A percentile compares a stretch with the other conserved stretches of the same genome.
Conservation (phyloP, 176 grass and related monocot genomes). For the Canna indica region DNA sequence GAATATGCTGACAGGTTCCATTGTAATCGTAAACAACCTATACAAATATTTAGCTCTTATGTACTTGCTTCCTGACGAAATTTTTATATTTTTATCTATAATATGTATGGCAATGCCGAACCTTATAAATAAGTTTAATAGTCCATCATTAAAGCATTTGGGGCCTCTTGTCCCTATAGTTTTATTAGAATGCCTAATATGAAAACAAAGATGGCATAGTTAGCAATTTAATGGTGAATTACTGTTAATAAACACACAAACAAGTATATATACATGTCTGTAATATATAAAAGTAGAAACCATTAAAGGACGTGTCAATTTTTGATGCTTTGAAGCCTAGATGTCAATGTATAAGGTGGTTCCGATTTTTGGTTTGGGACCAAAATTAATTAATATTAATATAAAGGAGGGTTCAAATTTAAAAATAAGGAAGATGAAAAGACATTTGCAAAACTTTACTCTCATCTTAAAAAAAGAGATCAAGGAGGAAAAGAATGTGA, state of each 20-base stretch:
- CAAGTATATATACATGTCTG: not conserved
- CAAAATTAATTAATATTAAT: no score
- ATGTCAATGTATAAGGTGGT: no score
- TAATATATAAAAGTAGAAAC: no score
- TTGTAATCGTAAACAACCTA: not conserved
- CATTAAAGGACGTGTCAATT: no score
- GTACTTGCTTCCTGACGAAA: not conserved
- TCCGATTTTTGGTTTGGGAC: no score
- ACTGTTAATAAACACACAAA: not conserved
- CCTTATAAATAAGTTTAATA: not conserved
- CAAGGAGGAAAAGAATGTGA: no score
- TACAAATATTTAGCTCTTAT: not conserved
- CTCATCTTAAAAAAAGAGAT: no score
- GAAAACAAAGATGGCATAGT: not conserved
- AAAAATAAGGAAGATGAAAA: no score
- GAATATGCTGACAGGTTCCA: not conserved
- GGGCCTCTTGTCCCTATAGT: not conserved
- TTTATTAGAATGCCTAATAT: not conserved
- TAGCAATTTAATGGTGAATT: not conserved
- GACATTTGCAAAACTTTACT: no score
- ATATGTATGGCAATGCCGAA: not conserved
- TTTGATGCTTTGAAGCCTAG: no score
- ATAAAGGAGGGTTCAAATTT: no score
- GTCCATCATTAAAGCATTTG: not conserved
- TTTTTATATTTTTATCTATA: not conserved